Conservation (phyloP, 768 basidiomycete species). For the Lactarius akahatsu region DNA sequence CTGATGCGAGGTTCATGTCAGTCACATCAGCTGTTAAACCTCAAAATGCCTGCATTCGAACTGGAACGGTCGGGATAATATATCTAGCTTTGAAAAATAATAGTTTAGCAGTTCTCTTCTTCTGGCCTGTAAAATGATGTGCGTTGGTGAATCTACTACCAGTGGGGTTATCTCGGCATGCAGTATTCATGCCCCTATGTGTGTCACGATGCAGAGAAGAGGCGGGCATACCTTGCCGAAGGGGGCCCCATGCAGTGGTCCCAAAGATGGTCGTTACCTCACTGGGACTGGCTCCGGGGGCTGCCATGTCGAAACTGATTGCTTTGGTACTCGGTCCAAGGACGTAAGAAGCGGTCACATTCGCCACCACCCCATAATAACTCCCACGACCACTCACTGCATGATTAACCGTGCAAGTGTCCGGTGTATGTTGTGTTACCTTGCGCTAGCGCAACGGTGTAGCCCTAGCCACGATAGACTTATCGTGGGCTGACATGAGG, state of each 20-base stretch:
- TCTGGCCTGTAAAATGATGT: background rate
- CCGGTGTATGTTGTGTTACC: background rate
- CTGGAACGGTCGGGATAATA: no score
- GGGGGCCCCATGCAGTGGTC: background rate
- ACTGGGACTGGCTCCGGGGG: background rate
- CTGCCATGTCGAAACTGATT: background rate
- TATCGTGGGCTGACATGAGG: background rate
- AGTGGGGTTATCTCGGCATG: background rate
- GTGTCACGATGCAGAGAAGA: background rate
- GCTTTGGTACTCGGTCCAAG: background rate
- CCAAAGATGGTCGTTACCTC: background rate
- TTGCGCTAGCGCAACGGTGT: background rate
- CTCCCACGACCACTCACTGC: background rate
- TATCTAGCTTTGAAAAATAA: background rate
- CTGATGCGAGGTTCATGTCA: no score
- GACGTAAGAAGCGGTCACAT: background rate
- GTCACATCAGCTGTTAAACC: no score
- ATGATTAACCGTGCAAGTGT: background rate
- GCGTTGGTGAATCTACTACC: background rate
- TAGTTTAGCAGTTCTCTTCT: background rate
- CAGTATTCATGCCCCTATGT: background rate
- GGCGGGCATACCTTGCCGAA: background rate
- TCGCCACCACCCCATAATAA: background rate
- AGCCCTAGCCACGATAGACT: background rate
- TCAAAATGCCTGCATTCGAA: no score